Conservation (phyloP, 176 grass and related monocot species). For the Dactylis glomerata region DNA sequence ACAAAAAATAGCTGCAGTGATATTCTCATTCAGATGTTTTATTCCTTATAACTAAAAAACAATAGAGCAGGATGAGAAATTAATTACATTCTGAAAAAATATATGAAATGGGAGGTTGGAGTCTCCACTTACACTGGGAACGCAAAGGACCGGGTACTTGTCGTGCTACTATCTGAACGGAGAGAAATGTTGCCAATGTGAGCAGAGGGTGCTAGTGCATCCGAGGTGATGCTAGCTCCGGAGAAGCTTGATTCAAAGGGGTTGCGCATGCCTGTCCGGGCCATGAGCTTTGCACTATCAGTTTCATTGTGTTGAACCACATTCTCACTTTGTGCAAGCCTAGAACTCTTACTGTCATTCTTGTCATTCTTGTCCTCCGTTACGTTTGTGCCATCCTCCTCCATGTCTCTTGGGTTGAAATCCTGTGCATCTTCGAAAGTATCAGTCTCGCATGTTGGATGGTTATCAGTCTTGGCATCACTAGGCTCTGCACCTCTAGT, state of each 20-base stretch:
- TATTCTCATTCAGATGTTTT: background rate
- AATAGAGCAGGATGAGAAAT: background rate
- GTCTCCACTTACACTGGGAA: constrained; percentile 85
- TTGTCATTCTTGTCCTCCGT: background rate
- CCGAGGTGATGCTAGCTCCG: constrained; percentile 42
- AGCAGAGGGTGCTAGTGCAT: constrained; percentile 45
- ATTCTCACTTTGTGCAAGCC: constrained; percentile 22
- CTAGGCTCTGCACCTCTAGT: background rate
- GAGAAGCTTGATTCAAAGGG: constrained; percentile 56
- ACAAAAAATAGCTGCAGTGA: background rate
- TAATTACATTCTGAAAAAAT: background rate
- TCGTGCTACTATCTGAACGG: constrained; percentile 86
- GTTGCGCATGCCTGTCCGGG: constrained; percentile 28
- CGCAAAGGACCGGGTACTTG: constrained; percentile 81
- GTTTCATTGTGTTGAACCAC: constrained; percentile 22
- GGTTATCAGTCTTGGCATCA: constrained; percentile 4
- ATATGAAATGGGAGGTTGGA: background rate
- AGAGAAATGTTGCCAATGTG: constrained; percentile 84
- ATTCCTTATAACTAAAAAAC: background rate
- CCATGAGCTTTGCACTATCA: constrained; percentile 33
- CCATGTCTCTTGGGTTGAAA: constrained; percentile 45
- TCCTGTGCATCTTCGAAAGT: constrained; percentile 22
- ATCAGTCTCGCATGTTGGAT: constrained; percentile 26
- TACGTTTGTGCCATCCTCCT: background rate
- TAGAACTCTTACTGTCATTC: background rate